Evolutionary conservation across 257 asterid species (phyloP), one percentile per base, ranked within the genome.

Genomic region (Phtheirospermum japonicum): DNA sequence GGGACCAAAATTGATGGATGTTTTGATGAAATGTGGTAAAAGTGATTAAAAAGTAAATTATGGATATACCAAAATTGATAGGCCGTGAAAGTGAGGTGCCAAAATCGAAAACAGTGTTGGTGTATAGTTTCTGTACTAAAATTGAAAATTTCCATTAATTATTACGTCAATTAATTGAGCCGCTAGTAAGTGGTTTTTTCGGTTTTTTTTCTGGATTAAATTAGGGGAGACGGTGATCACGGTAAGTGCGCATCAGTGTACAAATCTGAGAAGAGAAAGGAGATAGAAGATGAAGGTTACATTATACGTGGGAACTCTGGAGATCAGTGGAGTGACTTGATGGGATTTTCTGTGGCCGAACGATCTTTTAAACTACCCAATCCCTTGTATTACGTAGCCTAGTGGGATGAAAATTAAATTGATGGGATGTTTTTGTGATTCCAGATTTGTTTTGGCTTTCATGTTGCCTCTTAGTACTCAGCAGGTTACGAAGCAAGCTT

Each of bases 291-390:
- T 30, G 93, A 82, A 80, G 95, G 96, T 56, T 91, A 78, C 81
- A 61, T 62, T 13, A 80, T 91, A 59, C 87, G 64, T 3, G 96
- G 98, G 39, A 86, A 66, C 63, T 91, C 92, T 12, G 95, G 98
- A 31, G 96, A 88, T 76, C 96, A 91, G 58, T 91, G 98, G 98
- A 91, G 95, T 63, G 95, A 88, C 74, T 77, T 91, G 76, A 62
- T 11, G 1, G 98, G 98, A 50, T 88, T 66, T 31, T 78, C 94
- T 6, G 63, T 86, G 16, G 96, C 89, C 12, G 43, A 59, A 34
- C 73, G 95, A 56, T 91, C 98, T 26, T 88, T 91, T 76, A 91
- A 91, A 69, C 80, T 88, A 56, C 98, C 98, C 5, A 91, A 88
- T 77, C 92, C 87, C 16, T 46, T 86, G 72, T 91, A 91, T 66